These are phyloP conservation scores for Claviceps sp. DNA, from an alignment of 2,329 filamentous ascomycete species.

Conservation along the genomic window DNA sequence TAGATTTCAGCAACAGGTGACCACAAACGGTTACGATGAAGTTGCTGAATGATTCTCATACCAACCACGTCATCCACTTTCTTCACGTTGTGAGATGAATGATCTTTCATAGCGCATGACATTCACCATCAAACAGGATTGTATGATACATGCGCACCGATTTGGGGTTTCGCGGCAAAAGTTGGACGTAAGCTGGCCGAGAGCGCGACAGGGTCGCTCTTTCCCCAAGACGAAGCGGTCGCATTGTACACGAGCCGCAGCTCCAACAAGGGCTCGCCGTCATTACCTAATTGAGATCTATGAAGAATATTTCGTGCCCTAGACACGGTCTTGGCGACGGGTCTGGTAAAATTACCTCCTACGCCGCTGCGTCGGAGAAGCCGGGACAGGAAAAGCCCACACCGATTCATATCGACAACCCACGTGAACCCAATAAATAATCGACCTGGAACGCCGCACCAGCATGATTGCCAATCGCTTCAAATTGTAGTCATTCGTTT, in stretches of 20 bases:
- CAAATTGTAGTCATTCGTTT: too few relatives aligned
- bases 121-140: not conserved
- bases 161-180: not conserved
- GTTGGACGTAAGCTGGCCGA: not conserved
- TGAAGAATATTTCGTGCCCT: not conserved
- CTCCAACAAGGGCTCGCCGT: not conserved
- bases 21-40: not conserved
- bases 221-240: not conserved
- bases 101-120: not conserved
- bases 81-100: not conserved
- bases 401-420: not conserved
- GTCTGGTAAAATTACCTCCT: not conserved
- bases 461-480: not conserved
- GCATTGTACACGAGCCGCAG: not conserved
- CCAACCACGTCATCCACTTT: slow-evolving; percentile 2
- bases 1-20: not conserved
- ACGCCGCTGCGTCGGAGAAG: not conserved
- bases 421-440: not conserved
- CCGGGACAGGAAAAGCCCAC: not conserved
- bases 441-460: not conserved
- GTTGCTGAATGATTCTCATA: not conserved
- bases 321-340: not conserved
- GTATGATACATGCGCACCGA: too few relatives aligned
- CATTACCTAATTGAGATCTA: not conserved
- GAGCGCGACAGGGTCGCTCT: not conserved